Evolutionary conservation across 2,329 filamentous ascomycete species (phyloP), one percentile per base, ranked within the genome.

Genomic region (Penicillium sp.): DNA sequence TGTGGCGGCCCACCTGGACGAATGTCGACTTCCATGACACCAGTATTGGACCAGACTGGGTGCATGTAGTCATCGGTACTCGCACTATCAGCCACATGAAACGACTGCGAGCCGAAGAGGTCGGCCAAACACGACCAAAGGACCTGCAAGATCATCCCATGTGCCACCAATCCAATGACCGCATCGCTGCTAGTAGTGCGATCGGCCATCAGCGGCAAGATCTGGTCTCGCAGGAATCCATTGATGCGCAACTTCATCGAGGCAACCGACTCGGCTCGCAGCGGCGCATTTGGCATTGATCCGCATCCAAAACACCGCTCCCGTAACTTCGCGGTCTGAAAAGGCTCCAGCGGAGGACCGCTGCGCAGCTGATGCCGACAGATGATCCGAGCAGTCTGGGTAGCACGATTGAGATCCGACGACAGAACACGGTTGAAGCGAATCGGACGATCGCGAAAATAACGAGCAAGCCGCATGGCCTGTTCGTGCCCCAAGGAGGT

Each of bases 401-500:
- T 79, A 1, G 91, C 89, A 47, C 91, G 84, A 59, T 86, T 82
- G 9, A 95, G 80, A 60, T 90, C 84, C 9, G 91, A 95, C 1
- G 89, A 83, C 70, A 90, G 93, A 57, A 95, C 75, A 57, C 85
- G 81, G 16, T 78, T 81, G 61, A 89, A 88, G 6, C 79, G 79
- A 10, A 91, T 80, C 4, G 81, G 83, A 1, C 82, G 82, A 4
- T 81, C 79, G 2, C 83, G 83, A 60, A 95, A 81, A 64, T 89
- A 79, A 10, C 78, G 69, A 36, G 84, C 90, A 1, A 96, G 79
- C 16, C 85, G 83, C 38, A 79, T 82, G n/a, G 88, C 84, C 72
- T 96, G 91, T 42, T 92, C 80, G 45, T 87, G 81, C 51, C 91
- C 91, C 74, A 95, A 88, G 54, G 85, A 85, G 12, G 91, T 95